phyloP scores from a whole-genome alignment of 2,329 filamentous ascomycete genomes.

The Stachybotrys echinatus region DNA sequence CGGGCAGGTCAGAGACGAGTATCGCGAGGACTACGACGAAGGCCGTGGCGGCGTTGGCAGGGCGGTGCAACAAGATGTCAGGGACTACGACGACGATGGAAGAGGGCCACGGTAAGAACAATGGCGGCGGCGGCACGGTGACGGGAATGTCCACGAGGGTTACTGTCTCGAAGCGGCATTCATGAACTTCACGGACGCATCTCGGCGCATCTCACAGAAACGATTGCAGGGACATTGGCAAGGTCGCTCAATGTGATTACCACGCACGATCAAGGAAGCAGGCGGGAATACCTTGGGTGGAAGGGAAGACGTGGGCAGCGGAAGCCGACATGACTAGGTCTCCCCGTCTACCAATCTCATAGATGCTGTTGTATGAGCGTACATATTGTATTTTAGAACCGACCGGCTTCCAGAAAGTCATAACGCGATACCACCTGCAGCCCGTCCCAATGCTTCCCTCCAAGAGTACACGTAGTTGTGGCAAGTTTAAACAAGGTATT shows the following conservation, averaged over 20 bases:
- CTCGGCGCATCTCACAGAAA: no score
- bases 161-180: no score
- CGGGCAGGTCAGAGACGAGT: slow-evolving; percentile 95
- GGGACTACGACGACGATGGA: slow-evolving; percentile 34
- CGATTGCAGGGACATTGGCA: no score
- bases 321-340: no score
- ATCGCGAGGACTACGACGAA: slow-evolving; percentile 93
- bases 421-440: slow-evolving; percentile 1
- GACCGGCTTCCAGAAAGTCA: neutral
- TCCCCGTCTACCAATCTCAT: neutral
- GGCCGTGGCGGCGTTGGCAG: slow-evolving; percentile 86
- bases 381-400: slow-evolving; percentile 10
- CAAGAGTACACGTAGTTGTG: slow-evolving; percentile 11
- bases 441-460: slow-evolving; percentile 2
- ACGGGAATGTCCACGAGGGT: no score
- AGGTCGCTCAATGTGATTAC: no score
- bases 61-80: slow-evolving; percentile 57
- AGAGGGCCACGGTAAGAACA: slow-evolving; percentile 11
- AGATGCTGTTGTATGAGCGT: neutral
- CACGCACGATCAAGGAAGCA: no score
- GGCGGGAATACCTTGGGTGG: no score
- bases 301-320: no score
- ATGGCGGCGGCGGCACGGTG: neutral
- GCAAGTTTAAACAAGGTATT: slow-evolving; percentile 13
- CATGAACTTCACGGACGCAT: no score